These are phyloP conservation scores for Colletotrichum karsti DNA, from an alignment of 2,329 filamentous ascomycete genomes.

Conservation along the genomic window DNA sequence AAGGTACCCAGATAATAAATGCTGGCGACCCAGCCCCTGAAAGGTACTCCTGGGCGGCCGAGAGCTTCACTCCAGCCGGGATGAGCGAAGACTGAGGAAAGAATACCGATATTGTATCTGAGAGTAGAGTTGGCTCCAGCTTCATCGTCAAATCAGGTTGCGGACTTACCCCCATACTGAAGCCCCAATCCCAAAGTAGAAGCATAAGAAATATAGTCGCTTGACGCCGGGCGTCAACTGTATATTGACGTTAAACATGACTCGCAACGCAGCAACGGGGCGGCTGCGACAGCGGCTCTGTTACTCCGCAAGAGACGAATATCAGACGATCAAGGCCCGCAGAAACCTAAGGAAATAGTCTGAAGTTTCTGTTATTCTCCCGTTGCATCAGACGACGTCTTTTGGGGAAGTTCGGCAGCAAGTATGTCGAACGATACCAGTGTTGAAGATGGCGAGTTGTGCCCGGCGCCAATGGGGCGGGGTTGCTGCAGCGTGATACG, in stretches of 20 bases:
- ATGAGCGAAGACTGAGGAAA: constrained; percentile 64
- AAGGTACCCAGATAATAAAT: constrained; percentile 68
- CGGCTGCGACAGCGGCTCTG: background rate
- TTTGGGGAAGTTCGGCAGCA: too few species aligned
- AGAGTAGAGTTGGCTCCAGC: background rate
- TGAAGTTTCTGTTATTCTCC: too few species aligned
- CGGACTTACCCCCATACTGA: constrained; percentile 61
- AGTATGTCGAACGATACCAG: too few species aligned
- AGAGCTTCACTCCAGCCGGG: constrained; percentile 60
- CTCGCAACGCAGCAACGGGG: background rate
- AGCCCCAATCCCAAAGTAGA: constrained; percentile 64
- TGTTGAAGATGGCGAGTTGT: too few species aligned
- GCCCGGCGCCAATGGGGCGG: too few species aligned
- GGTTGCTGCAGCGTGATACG: background rate
- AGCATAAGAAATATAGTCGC: constrained; percentile 55
- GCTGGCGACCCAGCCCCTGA: constrained; percentile 61
- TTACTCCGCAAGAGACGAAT: too few species aligned
- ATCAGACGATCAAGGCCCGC: too few species aligned
- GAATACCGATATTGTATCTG: constrained; percentile 66
- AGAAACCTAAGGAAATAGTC: too few species aligned
- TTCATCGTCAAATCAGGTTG: too few species aligned
- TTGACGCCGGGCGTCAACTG: constrained; percentile 35
- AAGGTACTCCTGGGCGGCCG: constrained; percentile 48
- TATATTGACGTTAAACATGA: constrained; percentile 33
- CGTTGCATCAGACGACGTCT: too few species aligned